Evolutionary conservation across 176 grass and related monocot species (phyloP).

Genomic region (Oryza rufipogon): DNA sequence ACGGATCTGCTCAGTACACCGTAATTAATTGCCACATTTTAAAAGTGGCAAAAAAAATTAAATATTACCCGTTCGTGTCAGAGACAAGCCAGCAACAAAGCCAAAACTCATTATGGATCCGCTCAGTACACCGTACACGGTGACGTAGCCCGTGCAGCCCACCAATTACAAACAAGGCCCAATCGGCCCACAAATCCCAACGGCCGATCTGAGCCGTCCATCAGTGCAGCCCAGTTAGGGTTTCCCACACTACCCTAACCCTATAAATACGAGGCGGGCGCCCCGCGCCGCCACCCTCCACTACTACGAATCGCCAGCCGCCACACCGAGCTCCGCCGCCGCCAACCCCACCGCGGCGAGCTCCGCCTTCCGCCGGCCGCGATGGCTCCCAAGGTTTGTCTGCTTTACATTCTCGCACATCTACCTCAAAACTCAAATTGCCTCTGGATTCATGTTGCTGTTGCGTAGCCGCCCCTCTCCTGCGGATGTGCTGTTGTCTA

Average conservation of each 20-base stretch:
- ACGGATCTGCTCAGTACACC: too few species aligned
- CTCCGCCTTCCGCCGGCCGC: neutral
- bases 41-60: too few species aligned
- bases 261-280: constrained; percentile 1
- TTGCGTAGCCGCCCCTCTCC: too few species aligned
- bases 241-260: neutral
- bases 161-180: neutral
- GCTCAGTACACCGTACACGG: too few species aligned
- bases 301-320: neutral
- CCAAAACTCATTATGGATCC: too few species aligned
- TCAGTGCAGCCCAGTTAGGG: neutral
- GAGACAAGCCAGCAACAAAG: too few species aligned
- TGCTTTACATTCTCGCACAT: neutral
- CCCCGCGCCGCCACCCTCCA: neutral
- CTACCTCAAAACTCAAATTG: neutral
- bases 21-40: too few species aligned
- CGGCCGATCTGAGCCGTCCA: constrained; percentile 4
- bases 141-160: too few species aligned
- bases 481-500: neutral
- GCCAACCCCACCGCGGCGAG: neutral
- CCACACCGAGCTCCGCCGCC: neutral
- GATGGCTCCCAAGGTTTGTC: constrained; percentile 17
- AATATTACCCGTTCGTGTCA: too few species aligned
- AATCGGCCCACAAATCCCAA: neutral
- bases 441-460: too few species aligned